A percentile compares a stretch with the other conserved stretches of the same genome.
Evolutionary conservation across 164 flowering plant genomes (phyloP).

Genomic region (Tetrastigma voinierianum): DNA sequence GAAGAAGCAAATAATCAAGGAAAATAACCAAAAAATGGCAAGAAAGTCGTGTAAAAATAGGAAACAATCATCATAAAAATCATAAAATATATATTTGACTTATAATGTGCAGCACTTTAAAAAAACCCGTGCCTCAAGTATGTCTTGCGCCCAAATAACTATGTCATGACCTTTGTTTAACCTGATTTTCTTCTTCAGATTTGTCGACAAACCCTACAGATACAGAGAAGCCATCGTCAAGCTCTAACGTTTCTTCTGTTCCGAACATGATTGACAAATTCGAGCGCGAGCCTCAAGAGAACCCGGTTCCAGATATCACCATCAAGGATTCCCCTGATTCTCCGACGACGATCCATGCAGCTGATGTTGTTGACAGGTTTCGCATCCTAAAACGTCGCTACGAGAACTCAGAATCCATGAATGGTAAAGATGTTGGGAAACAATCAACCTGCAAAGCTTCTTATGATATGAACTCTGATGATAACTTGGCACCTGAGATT

Average conservation of each 20-base stretch:
- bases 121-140: too few relatives aligned
- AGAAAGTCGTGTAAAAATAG: too few relatives aligned
- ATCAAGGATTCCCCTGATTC: constrained; percentile 16
- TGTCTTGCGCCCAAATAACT: too few relatives aligned
- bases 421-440: too few relatives aligned
- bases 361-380: constrained; percentile 38
- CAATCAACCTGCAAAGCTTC: constrained; percentile 8
- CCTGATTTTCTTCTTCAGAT: constrained; percentile 10
- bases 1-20: too few relatives aligned
- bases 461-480: constrained; percentile 2
- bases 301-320: not conserved
- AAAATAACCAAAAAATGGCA: too few relatives aligned
- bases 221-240: constrained; percentile 13
- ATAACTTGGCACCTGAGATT: constrained; percentile 1
- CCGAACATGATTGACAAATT: constrained; percentile 5
- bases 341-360: constrained; percentile 6
- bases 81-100: too few relatives aligned
- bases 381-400: constrained; percentile 23
- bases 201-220: constrained; percentile 15
- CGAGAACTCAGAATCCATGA: too few relatives aligned
- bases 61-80: too few relatives aligned
- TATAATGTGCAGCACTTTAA: too few relatives aligned
- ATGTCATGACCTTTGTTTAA: not conserved
- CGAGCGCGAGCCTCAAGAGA: constrained; percentile 11
- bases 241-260: constrained; percentile 7